A percentile compares a stretch with the other conserved stretches of the same genome.
Evolutionary conservation across 192 early-diverging fungal genomes (phyloP).

Genomic region (Coemansia sp.): DNA sequence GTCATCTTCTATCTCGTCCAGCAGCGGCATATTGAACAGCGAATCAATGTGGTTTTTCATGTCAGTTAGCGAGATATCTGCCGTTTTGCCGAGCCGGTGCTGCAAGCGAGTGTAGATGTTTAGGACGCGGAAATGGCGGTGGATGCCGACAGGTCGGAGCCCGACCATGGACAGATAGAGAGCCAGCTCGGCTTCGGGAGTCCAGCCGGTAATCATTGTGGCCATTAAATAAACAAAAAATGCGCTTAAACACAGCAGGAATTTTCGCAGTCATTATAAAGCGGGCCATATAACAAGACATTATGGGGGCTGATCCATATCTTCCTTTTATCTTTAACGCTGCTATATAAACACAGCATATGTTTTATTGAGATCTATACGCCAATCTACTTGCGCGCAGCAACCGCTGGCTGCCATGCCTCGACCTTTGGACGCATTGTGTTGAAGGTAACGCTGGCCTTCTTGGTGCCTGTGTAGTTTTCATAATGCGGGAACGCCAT

Average conservation of each 20-base stretch:
- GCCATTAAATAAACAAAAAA: constrained; percentile 2
- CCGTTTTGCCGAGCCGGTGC: constrained; percentile 20
- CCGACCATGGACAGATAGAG: constrained; percentile 49
- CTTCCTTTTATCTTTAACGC: neutral
- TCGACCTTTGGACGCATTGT: constrained; percentile 49
- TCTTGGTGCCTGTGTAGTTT: constrained; percentile 49
- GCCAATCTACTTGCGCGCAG: constrained; percentile 13
- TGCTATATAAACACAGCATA: neutral
- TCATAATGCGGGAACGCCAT: constrained; percentile 46
- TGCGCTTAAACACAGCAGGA: no score
- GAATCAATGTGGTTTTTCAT: constrained; percentile 26
- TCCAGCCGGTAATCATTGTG: constrained; percentile 14
- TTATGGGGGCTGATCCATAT: neutral
- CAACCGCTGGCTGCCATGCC: constrained; percentile 38
- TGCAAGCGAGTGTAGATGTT: constrained; percentile 50
- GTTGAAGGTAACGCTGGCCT: constrained; percentile 51
- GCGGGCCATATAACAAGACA: no score
- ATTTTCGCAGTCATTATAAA: no score
- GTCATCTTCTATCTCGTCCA: constrained; percentile 46
- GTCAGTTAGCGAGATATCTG: constrained; percentile 24
- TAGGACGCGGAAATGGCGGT: constrained; percentile 46
- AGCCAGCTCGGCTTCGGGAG: constrained; percentile 40
- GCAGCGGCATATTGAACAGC: constrained; percentile 34
- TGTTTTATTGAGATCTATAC: neutral
- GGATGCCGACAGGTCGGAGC: constrained; percentile 47